A percentile compares a stretch with the other conserved stretches of the same genome.
These are phyloP conservation scores for Malus orientalis DNA, from an alignment of 306 rosid genomes.

Conservation along the genomic window DNA sequence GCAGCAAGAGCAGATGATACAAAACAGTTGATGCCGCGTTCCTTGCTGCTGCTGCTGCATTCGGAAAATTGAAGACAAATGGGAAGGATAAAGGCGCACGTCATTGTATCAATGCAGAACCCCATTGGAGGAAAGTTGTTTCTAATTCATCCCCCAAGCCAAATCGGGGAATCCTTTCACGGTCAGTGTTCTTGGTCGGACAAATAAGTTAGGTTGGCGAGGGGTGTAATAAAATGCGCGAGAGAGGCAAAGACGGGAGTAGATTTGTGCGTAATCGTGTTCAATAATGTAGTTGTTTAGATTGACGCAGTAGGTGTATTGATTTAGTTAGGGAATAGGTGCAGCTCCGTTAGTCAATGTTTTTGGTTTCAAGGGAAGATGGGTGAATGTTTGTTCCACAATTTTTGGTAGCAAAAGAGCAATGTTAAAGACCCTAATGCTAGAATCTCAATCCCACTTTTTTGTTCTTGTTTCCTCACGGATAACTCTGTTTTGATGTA, in stretches of 20 bases:
- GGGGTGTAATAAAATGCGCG: conserved; percentile 25
- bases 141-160: conserved; percentile 29
- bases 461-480: background rate
- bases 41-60: conserved; percentile 28
- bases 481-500: background rate
- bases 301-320: conserved; percentile 17
- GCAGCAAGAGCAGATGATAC: conserved; percentile 26
- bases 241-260: conserved; percentile 19
- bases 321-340: conserved; percentile 29
- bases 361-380: conserved; percentile 1
- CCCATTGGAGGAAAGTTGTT: conserved; percentile 17
- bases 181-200: conserved; percentile 17
- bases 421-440: conserved; percentile 20
- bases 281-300: conserved; percentile 32
- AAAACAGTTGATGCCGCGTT: background rate
- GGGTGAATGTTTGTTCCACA: conserved; percentile 17
- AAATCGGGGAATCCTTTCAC: conserved; percentile 29
- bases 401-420: conserved; percentile 25
- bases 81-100: conserved; percentile 8
- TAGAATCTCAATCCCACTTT: conserved; percentile 1
- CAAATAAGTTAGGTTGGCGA: conserved; percentile 29
- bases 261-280: conserved; percentile 25
- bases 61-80: conserved; percentile 9
- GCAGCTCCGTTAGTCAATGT: conserved; percentile 30
- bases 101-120: conserved; percentile 1